Conservation (phyloP, 2,329 filamentous ascomycete species). For the Exophiala lecanii-corni region DNA sequence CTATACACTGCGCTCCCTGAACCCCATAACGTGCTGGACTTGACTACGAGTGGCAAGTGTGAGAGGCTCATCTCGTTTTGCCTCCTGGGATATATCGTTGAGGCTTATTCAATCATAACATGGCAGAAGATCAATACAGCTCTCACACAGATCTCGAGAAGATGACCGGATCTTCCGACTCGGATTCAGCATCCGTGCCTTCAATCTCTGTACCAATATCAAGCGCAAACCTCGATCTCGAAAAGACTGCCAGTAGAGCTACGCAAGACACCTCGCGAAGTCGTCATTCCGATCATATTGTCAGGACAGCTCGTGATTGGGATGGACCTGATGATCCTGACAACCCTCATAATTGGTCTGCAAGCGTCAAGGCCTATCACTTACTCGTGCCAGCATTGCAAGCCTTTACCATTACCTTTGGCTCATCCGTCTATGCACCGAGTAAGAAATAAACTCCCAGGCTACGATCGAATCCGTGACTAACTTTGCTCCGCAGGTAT, state of each 20-base stretch:
- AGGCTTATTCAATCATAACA: no score
- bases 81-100: no score
- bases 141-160: constrained; percentile 12
- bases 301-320: constrained; percentile 42
- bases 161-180: constrained; percentile 5
- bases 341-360: constrained; percentile 59
- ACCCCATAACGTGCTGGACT: no score
- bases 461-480: no score
- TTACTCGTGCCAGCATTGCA: constrained; percentile 20
- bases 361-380: constrained; percentile 38
- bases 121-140: no score
- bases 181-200: constrained; percentile 8
- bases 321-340: constrained; percentile 54
- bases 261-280: constrained; percentile 11
- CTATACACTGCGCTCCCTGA: no score
- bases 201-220: constrained; percentile 9
- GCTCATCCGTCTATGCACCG: constrained; percentile 33
- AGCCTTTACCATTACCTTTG: constrained; percentile 28
- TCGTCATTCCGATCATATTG: constrained; percentile 2
- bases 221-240: constrained; percentile 11
- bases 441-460: no score
- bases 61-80: no score
- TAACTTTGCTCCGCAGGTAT: constrained; percentile 32
- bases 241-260: constrained; percentile 14
- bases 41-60: no score